Base-by-base conservation (phyloP, 1,284 basidiomycete genomes). In the Megacollybia platyphylla region DNA sequence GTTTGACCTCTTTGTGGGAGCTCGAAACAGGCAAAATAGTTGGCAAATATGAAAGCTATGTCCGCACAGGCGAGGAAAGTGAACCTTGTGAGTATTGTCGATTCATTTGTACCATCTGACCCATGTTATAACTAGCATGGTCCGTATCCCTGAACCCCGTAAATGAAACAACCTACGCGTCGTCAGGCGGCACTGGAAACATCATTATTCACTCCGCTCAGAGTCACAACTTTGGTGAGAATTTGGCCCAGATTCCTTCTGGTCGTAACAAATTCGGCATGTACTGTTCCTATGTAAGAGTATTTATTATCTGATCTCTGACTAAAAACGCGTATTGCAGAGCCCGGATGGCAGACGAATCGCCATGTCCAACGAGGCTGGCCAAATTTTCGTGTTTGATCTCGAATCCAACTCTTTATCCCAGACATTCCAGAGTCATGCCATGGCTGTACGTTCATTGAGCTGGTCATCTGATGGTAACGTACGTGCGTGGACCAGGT, bases 221-320 rank as follows among this genome's bases (percentile, higher is more conserved):
- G 42, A 56, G 68, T 1, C 65, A 66, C 6, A 68, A 71, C 36
- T 84, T 91, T 54, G 83, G 84, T 30, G 62, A 73, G 51, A 67
- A 66, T 24, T 58, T 75, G 20, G 56, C 70, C 7, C 68, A 67
- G 28, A 60, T 89, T 8, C 63, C 79, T 13, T 78, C 76, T 29
- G 85, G 84, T 6, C 73, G 84, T 53, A 76, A 67, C 49, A 90
- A 84, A 57, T 90, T 87, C 54, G 87, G 87, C 32, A 83, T 92
- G 78, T 71, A 67, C 42, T 77, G 85, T 52, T 65, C 72, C 55
- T 76, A 88, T 65, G 89, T 90, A 58, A 52, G 83, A 73, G 26
- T 20, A 7, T 45, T 47, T 36, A 17, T 40, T 35, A 15, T 44
- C 31, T 37, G 31, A 37, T 45, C 39, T 18, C 10, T 46, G 11